Evolutionary conservation across 139 green algal genomes (phyloP).

Genomic region (Chlorella vulgaris): DNA sequence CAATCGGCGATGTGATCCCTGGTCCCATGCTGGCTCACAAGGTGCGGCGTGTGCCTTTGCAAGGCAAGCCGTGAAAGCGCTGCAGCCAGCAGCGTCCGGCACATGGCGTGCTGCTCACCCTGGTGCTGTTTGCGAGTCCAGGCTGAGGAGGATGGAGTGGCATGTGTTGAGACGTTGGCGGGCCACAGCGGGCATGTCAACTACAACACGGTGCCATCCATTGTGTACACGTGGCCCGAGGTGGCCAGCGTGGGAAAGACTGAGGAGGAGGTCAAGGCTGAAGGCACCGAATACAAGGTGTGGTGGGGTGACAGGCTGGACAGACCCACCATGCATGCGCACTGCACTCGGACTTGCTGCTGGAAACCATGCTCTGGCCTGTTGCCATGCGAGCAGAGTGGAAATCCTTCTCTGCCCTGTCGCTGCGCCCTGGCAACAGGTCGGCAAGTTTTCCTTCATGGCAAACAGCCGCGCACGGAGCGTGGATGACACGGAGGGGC

Average conservation of each 20-base stretch:
- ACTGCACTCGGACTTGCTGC: no score
- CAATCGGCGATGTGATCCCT: slow-evolving; percentile 93
- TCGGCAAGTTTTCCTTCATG: slow-evolving; percentile 97
- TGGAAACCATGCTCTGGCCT: no score
- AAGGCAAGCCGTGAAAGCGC: no score
- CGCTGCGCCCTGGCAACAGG: slow-evolving; percentile 12
- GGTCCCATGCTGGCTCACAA: slow-evolving; percentile 99
- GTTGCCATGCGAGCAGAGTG: no score
- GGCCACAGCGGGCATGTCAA: slow-evolving; percentile 95
- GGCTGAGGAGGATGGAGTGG: slow-evolving; percentile 99
- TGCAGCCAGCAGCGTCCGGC: neutral
- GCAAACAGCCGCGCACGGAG: slow-evolving; percentile 94
- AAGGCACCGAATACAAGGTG: slow-evolving; percentile 77
- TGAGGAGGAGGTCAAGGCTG: slow-evolving; percentile 82
- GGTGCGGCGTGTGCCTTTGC: slow-evolving; percentile 8
- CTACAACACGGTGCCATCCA: slow-evolving; percentile 95
- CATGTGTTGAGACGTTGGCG: slow-evolving; percentile 91
- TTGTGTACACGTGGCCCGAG: slow-evolving; percentile 98
- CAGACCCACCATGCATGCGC: no score
- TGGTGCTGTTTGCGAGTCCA: no score
- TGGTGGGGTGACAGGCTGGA: no score
- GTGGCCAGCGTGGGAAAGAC: slow-evolving; percentile 85
- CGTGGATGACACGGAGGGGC: slow-evolving; percentile 87
- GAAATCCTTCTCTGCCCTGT: neutral
- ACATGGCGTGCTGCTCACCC: neutral